Base-by-base conservation (phyloP, 345 rosid genomes). In the Dipteronia dyeriana region DNA sequence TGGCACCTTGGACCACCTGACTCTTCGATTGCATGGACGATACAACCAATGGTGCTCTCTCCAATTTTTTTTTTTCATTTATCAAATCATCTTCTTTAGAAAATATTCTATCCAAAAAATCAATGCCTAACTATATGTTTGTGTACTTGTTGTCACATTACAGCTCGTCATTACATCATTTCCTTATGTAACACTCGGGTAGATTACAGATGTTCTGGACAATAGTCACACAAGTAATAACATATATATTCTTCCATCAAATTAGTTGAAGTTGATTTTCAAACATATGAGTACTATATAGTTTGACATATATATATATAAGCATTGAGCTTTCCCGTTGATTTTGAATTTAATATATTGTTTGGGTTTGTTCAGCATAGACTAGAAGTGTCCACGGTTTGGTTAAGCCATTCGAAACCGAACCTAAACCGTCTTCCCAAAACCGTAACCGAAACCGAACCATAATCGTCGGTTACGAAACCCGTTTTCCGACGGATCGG, bases 201-300 rank as follows among this genome's bases (percentile, higher is more conserved):
- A 89, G 81, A 87, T 89, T 31, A 86, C 93, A 25, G 88, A 89
- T 67, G 78, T 87, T 23, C 79, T 82, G 17, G 86, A 87, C 71
- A 79, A 84, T 57, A 88, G 90, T 25, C 75, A 87, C 26, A 82
- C 90, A 1, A 81, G 93, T 89, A 86, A 76, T n/a, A n/a, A n/a
- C n/a, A n/a, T n/a, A 10, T 16, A n/a, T n/a, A 11, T 6, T 5
- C 0, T 11, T 59, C 9, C 14, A 59, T 59, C 63, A 20, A 31
- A 7, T 4, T 47, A 39, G n/a, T 17, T 66, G 70, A 70, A 34
- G 22, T 53, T 49, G 53, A 49, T n/a, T 56, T 16, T 17, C 61
- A 16, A 56, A n/a, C 61, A 56, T 2, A 3, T 54, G 59, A 54
- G 59, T 54, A 19, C 4, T n/a, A n/a, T n/a, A n/a, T n/a, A n/a